phyloP scores from a whole-genome alignment of 768 basidiomycete species.

The Tulasnella sp. region DNA sequence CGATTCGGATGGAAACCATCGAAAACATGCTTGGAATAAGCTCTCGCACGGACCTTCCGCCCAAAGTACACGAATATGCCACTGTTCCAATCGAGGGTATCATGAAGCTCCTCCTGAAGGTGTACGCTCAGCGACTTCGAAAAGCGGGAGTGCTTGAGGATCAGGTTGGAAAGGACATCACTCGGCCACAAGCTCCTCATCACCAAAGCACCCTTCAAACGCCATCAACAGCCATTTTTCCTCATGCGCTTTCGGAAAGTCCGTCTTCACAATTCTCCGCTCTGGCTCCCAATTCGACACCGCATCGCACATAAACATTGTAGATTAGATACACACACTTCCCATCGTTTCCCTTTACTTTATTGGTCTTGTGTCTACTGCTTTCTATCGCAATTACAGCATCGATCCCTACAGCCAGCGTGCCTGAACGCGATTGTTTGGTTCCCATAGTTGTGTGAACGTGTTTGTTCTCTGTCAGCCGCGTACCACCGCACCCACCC shows the following conservation, averaged over 20 bases:
- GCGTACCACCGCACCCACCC: neutral
- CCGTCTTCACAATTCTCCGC: neutral
- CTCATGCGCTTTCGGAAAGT: neutral
- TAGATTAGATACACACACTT: neutral
- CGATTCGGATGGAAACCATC: slow-evolving; percentile 69
- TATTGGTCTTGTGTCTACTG: neutral
- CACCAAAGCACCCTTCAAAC: neutral
- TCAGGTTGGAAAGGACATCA: neutral
- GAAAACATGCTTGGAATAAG: slow-evolving; percentile 84
- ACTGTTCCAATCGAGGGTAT: slow-evolving; percentile 77
- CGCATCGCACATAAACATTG: neutral
- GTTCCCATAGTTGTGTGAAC: neutral
- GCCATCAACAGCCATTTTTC: neutral
- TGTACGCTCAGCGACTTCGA: slow-evolving; percentile 39
- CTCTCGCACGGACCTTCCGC: slow-evolving; percentile 74
- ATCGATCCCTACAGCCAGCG: neutral
- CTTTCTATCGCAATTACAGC: neutral
- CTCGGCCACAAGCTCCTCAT: neutral
- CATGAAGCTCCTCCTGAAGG: slow-evolving; percentile 64
- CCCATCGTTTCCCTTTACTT: neutral
- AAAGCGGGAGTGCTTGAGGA: neutral
- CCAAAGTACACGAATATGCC: slow-evolving; percentile 81
- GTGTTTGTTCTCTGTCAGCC: neutral
- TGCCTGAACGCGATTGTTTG: neutral
- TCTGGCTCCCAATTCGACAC: neutral